Percentiles rank a stretch among this genome's conserved stretches.
These are phyloP conservation scores for Jaapia argillacea DNA, from an alignment of 768 basidiomycete species.

Conservation along the genomic window DNA sequence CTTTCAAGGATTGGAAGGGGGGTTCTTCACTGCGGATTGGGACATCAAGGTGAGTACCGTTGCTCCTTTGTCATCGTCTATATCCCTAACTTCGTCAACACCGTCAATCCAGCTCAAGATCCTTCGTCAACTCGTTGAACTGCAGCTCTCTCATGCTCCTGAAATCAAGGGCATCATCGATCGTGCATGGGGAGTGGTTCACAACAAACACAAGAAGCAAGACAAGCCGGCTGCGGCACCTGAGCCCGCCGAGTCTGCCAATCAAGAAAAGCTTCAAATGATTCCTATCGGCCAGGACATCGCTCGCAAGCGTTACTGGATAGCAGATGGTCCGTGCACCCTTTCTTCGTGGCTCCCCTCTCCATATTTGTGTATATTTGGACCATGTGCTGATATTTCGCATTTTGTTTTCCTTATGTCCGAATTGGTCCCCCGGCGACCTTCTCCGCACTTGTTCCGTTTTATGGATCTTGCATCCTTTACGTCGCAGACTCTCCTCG, in stretches of 20 bases:
- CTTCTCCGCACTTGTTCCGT: neutral
- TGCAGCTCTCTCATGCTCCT: conserved; percentile 62
- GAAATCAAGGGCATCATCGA: conserved; percentile 68
- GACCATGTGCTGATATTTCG: conserved; percentile 17
- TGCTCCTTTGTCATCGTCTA: conserved; percentile 13
- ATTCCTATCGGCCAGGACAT: conserved; percentile 71
- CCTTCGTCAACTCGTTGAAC: conserved; percentile 75
- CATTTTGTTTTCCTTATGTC: conserved; percentile 2
- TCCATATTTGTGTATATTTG: conserved; percentile 69
- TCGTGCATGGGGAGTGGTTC: conserved; percentile 79
- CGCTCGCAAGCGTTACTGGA: conserved; percentile 74
- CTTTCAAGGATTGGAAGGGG: conserved; percentile 52
- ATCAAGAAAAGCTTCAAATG: conserved; percentile 54
- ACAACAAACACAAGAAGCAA: conserved; percentile 79
- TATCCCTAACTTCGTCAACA: conserved; percentile 10
- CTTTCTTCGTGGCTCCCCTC: conserved; percentile 17
- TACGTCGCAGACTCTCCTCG: conserved; percentile 66
- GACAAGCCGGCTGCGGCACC: conserved; percentile 46
- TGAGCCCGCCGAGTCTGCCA: conserved; percentile 51
- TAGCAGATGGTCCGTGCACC: conserved; percentile 78
- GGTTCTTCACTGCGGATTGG: conserved; percentile 77
- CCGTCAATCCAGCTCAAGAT: conserved; percentile 54
- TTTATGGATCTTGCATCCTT: neutral
- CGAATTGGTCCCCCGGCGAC: neutral
- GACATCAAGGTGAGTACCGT: conserved; percentile 58